Evolutionary conservation across 345 rosid species (phyloP).

Genomic region (Gossypium rotundifolium): DNA sequence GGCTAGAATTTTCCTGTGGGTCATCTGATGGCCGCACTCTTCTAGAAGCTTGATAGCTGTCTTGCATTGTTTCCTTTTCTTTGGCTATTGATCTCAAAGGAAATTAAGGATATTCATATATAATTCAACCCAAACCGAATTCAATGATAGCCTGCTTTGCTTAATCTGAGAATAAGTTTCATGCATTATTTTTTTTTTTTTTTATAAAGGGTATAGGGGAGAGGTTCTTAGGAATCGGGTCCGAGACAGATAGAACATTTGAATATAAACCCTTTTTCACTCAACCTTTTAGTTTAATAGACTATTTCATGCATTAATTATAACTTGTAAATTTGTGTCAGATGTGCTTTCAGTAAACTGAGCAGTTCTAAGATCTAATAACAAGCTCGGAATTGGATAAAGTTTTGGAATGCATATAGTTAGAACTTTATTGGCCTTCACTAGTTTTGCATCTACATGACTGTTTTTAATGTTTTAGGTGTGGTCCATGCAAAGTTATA

Average conservation of each 20-base stretch:
- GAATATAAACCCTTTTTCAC: too few species aligned
- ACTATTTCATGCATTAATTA: neutral
- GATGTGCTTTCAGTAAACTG: neutral
- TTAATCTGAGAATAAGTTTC: neutral
- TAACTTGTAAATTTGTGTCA: neutral
- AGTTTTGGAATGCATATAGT: neutral
- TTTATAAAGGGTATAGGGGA: too few species aligned
- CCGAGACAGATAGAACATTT: too few species aligned
- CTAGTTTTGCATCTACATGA: neutral
- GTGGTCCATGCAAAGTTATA: conserved; percentile 93
- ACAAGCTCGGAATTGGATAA: neutral
- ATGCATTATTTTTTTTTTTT: neutral
- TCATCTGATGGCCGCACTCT: too few species aligned
- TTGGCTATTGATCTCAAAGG: neutral
- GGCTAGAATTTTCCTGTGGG: too few species aligned
- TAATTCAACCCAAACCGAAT: neutral
- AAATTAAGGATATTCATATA: neutral
- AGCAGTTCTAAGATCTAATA: neutral
- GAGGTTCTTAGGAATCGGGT: too few species aligned
- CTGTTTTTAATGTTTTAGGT: conserved; percentile 34
- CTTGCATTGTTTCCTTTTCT: too few species aligned
- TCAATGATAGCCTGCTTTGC: neutral
- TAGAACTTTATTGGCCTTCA: neutral
- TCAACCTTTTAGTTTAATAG: too few species aligned
- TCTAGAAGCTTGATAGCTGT: too few species aligned